These are phyloP conservation scores for Spathaspora passalidarum DNA, from an alignment of 805 yeast species.

Conservation along the genomic window DNA sequence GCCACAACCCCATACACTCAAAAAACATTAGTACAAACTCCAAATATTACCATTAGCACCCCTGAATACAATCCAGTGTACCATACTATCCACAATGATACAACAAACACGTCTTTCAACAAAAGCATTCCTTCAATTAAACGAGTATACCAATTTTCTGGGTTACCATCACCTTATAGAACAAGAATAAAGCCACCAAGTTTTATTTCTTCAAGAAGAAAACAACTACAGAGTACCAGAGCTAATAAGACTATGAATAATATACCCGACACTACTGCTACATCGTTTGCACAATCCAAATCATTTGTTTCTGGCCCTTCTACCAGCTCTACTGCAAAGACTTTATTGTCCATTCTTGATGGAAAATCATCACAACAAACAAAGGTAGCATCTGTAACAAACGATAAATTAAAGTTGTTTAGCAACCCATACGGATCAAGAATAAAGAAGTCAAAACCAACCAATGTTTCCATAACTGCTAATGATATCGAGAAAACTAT, in stretches of 20 bases:
- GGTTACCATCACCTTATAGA: slow-evolving; percentile 43
- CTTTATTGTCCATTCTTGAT: slow-evolving; percentile 37
- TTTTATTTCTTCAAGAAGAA: slow-evolving; percentile 11
- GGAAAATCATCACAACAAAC: slow-evolving; percentile 12
- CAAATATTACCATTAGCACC: slow-evolving; percentile 16
- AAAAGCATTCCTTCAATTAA: slow-evolving; percentile 32
- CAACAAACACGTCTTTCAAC: slow-evolving; percentile 9
- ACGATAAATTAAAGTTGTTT: slow-evolving; percentile 5
- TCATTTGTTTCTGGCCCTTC: slow-evolving; percentile 9
- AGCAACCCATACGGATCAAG: slow-evolving; percentile 7
- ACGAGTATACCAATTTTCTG: slow-evolving; percentile 44
- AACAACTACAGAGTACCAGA: not conserved
- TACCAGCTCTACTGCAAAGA: slow-evolving; percentile 33
- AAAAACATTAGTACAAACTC: slow-evolving; percentile 14
- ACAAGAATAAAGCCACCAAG: slow-evolving; percentile 36
- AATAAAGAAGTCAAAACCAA: slow-evolving; percentile 2
- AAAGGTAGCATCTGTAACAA: not conserved
- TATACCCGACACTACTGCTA: not conserved
- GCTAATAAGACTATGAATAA: slow-evolving; percentile 4
- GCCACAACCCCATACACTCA: slow-evolving; percentile 24
- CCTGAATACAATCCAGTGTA: slow-evolving; percentile 40
- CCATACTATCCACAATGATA: slow-evolving; percentile 26
- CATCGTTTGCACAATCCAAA: not conserved
- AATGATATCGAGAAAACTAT: slow-evolving; percentile 36
- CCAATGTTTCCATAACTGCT: slow-evolving; percentile 21